phyloP scores from a whole-genome alignment of 116 monocot species.

The Zostera marina region DNA sequence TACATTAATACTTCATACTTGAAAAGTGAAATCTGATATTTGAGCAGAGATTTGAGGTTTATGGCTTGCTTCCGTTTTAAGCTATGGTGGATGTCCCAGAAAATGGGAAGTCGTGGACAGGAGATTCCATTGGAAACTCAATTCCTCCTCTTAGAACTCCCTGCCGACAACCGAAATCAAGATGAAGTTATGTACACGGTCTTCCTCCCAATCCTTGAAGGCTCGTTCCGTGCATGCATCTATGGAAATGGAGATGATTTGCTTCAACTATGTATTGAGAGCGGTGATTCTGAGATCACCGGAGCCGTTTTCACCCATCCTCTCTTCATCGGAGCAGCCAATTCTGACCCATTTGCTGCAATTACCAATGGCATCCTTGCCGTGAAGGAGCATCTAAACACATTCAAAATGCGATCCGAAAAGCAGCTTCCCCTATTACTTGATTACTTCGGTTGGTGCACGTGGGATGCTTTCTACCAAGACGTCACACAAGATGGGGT shows the following conservation, averaged over 20 bases:
- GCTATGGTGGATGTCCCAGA: conserved; percentile 96
- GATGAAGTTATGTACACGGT: conserved; percentile 27
- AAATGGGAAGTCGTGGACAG: conserved; percentile 46
- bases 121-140: conserved; percentile 79
- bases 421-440: conserved; percentile 60
- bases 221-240: conserved; percentile 51
- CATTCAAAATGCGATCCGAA: conserved; percentile 48
- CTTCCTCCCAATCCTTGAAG: conserved; percentile 61
- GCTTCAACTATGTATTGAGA: conserved; percentile 65
- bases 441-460: conserved; percentile 91
- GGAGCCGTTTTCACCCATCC: conserved; percentile 23
- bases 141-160: conserved; percentile 56
- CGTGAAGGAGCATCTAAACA: conserved; percentile 41
- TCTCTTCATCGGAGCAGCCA: conserved; percentile 48
- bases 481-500: conserved; percentile 79
- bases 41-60: conserved; percentile 46
- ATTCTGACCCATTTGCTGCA: conserved; percentile 62
- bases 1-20: not conserved
- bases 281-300: conserved; percentile 38
- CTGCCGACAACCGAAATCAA: not conserved
- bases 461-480: conserved; percentile 94
- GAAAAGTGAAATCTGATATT: not conserved
- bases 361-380: conserved; percentile 41
- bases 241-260: conserved; percentile 43
- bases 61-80: conserved; percentile 42